Evolutionary conservation across 768 basidiomycete genomes (phyloP), one percentile per base, ranked within the genome.

Genomic region (Xerocomellus chrysenteron): DNA sequence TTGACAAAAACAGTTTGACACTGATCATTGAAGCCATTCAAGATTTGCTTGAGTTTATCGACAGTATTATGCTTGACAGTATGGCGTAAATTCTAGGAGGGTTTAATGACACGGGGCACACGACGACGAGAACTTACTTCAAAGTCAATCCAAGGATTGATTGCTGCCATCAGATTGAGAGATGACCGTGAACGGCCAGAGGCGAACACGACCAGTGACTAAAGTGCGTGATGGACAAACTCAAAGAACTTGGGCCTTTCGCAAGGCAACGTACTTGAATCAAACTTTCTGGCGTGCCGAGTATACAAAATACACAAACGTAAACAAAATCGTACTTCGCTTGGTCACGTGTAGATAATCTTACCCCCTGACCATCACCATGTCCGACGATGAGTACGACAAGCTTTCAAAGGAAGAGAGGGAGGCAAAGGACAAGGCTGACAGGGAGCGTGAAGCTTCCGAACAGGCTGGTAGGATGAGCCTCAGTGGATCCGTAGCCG

Each of bases 31-130:
- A 93, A 78, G 26, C 86, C 87, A 39, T 77, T 71, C 55, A 94
- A 77, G 63, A 94, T 90, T 68, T 88, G 86, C 72, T 94, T 93
- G 60, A 94, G 82, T 73, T 79, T 85, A 72, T 92, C 91, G 60
- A 94, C 92, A 8, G 90, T 94, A 73, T 92, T 88, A 69, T 78
- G 79, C 73, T 82, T 84, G 68, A 94, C 78, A 57, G 74, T 80
- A 75, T 87, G 83, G 65, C 87, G 84, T 65, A 90, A 75, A 68
- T 78, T 77, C 90, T 92, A 72, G 57, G 62, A 66, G 58, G 35
- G 51, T 58, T 65, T 50, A 70, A 54, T 47, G 60, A 55, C 58
- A 59, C 50, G 11, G 48, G 28, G 44, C 44, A 47, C 4, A 61
- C 49, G 36, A 56, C 12, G 53, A 44, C 24, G 41, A 39, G 40